These are phyloP conservation scores for Teunomyces aglyptinius DNA, from an alignment of 805 yeast species.

Conservation along the genomic window DNA sequence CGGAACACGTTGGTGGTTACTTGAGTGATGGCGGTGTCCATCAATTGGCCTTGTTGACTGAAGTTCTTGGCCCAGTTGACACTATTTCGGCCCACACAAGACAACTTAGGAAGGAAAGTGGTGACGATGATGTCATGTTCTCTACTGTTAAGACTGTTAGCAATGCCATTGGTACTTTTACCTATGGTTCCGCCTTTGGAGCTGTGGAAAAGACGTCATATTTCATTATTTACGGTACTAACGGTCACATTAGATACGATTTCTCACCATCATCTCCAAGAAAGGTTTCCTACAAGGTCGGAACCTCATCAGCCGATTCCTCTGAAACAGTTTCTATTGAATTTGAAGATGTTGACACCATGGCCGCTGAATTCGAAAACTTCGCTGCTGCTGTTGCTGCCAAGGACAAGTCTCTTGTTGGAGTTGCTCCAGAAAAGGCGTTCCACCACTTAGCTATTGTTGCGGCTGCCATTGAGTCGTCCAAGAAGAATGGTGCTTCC, in stretches of 20 bases:
- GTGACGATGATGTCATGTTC: constrained; percentile 77
- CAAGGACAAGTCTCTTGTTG: constrained; percentile 58
- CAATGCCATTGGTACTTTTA: constrained; percentile 77
- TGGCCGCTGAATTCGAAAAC: constrained; percentile 47
- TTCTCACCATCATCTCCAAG: constrained; percentile 49
- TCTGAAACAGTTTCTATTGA: constrained; percentile 48
- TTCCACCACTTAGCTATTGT: constrained; percentile 92
- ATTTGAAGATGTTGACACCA: constrained; percentile 44
- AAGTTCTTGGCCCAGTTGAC: constrained; percentile 71
- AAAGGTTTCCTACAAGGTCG: constrained; percentile 34
- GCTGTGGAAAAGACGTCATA: constrained; percentile 67
- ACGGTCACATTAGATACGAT: constrained; percentile 72
- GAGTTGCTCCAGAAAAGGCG: constrained; percentile 69
- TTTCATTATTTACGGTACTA: constrained; percentile 72
- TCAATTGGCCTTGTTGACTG: constrained; percentile 84
- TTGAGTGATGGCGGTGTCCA: constrained; percentile 96
- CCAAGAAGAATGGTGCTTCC: constrained; percentile 50
- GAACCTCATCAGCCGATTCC: constrained; percentile 36
- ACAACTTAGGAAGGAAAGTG: constrained; percentile 75
- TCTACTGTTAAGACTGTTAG: constrained; percentile 61
- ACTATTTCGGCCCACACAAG: constrained; percentile 72
- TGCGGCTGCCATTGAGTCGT: constrained; percentile 79
- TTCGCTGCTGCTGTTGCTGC: constrained; percentile 56
- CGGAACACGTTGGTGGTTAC: constrained; percentile 91
- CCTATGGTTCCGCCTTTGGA: constrained; percentile 85